Evolutionary conservation across 163 green algal genomes (phyloP), one percentile per base, ranked within the genome.

Genomic region (Volvox carteri): DNA sequence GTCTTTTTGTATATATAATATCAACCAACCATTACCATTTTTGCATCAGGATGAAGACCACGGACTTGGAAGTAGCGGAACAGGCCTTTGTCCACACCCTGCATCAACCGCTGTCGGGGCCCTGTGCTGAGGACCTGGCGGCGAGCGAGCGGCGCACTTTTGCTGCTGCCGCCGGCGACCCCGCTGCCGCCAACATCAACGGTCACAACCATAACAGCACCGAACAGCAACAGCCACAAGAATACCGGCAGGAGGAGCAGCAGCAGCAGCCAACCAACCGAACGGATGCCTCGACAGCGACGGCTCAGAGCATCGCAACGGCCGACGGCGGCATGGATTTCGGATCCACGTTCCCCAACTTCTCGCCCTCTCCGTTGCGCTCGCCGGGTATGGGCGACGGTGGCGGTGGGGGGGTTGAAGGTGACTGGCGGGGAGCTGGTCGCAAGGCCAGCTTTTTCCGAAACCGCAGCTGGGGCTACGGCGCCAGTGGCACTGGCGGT

Each of bases 31-130:
- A n/a, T n/a, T n/a, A n/a, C n/a, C n/a, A n/a, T n/a, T n/a, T n/a
- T n/a, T n/a, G n/a, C n/a, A n/a, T n/a, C n/a, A 85, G 76, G 76
- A 39, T 52, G 30, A 85, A 85, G 76, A 35, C 52, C 12, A 11
- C 12, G 12, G 76, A 85, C 35, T 5, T 85, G 21, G 76, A 85
- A 35, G 76, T 52, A 4, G 52, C 52, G 6, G n/a, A n/a, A n/a
- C n/a, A n/a, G n/a, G 76, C 76, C 6, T 41, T 60, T 6, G 73
- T 6, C n/a, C 73, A 81, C 7, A 81, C 73, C 41, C 39, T 39
- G 39, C 70, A 78, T 33, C 39, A 78, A 21, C 70, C 70, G 37
- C 39, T 78, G 37, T 30, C 70, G 14, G 70, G 39, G 1, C 39
- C 70, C 33, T 78, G 39, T 39, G 70, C 14, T 18, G 70, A 41